Evolutionary conservation across 768 basidiomycete genomes (phyloP).

Genomic region (Kwoniella pini): DNA sequence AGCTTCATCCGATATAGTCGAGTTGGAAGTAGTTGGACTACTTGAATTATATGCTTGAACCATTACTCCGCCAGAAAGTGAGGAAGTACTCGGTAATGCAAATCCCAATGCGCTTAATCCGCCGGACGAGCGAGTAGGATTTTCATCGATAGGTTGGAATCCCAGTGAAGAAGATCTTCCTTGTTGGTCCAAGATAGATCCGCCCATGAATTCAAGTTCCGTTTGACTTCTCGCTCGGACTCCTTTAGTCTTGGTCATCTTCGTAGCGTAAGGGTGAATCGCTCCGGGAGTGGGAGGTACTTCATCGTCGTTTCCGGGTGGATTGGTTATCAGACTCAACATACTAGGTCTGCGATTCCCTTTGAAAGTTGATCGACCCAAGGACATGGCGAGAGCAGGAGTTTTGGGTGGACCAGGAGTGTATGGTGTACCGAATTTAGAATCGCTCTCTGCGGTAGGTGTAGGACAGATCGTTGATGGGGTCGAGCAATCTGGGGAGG

Average conservation of each 20-base stretch:
- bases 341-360: constrained; percentile 34
- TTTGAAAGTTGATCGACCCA: constrained; percentile 17
- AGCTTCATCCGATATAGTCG: constrained; percentile 7
- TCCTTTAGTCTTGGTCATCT: constrained; percentile 12
- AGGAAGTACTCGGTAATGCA: constrained; percentile 9
- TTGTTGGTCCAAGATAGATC: not conserved
- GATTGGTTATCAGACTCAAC: constrained; percentile 38
- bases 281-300: constrained; percentile 31
- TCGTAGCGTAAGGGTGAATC: constrained; percentile 18
- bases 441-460: constrained; percentile 11
- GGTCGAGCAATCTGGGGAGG: constrained; percentile 2
- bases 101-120: constrained; percentile 6
- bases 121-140: not conserved
- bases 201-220: not conserved
- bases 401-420: constrained; percentile 46
- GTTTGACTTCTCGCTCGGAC: constrained; percentile 16
- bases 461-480: constrained; percentile 21
- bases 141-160: not conserved
- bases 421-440: constrained; percentile 29
- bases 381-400: constrained; percentile 36
- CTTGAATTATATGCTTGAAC: constrained; percentile 3
- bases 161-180: not conserved
- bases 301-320: constrained; percentile 18
- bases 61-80: not conserved
- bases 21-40: constrained; percentile 24